Base-by-base conservation (phyloP, 495 filamentous ascomycete species). In the Penicillium silybi region DNA sequence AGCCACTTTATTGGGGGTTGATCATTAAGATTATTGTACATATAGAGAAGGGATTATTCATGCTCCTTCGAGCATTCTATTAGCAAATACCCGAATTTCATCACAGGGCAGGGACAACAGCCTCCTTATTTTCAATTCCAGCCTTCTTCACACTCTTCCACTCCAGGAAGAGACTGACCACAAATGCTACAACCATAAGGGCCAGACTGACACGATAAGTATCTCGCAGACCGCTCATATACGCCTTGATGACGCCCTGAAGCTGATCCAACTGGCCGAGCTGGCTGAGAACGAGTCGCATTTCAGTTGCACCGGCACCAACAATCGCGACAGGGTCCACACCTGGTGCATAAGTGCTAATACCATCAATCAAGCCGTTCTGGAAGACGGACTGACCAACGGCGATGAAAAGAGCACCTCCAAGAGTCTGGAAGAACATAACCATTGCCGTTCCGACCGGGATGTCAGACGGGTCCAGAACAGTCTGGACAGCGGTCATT, bases 351-450 rank as follows among this genome's bases (percentile, higher is more conserved):
- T 64, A 59, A 11, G 50, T 34, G 0, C 51, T 26, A 2, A 86
- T 63, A 26, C 75, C 72, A 0, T 65, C 55, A 13, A 80, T 76
- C 20, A 88, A 71, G 5, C 78, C 65, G 51, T 84, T 86, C 54
- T 73, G 79, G 52, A 88, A 77, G 23, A 88, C 74, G 19, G 80
- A 80, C 60, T 87, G 81, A 0, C 77, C 85, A 17, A 87, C 75
- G 0, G 82, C 78, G 4, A 82, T 76, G 54, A 88, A 89, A 0
- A 90, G 63, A 4, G 84, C 81, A 20, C 84, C 85, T 6, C 86
- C 86, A 7, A 90, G 65, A 39, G 82, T 84, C 66, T 89, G 87
- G 25, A 77, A 75, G 62, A 89, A 88, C 61, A 88, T 82, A 49
- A 86, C 82, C 32, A 84, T 72, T 1, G 85, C 73, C 10, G 58